phyloP scores from a whole-genome alignment of 345 rosid species.

The Carallia pectinifolia region DNA sequence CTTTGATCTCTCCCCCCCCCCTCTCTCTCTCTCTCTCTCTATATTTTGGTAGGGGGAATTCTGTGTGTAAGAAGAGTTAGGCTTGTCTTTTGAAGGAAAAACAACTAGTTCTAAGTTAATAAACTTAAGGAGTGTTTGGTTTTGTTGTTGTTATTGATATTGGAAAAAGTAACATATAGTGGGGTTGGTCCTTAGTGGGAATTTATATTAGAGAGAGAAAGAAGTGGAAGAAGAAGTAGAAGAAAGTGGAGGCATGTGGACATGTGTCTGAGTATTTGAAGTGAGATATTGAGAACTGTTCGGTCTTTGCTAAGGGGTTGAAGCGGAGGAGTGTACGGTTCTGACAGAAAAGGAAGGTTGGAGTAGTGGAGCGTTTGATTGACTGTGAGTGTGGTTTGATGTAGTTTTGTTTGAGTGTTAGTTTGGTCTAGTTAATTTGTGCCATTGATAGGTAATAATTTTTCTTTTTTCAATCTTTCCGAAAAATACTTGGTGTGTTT shows the following conservation, averaged over 20 bases:
- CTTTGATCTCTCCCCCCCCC: background rate
- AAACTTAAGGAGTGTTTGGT: too few relatives aligned
- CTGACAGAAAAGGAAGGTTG: too few relatives aligned
- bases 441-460: too few relatives aligned
- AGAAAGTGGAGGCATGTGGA: too few relatives aligned
- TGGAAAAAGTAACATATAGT: background rate
- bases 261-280: background rate
- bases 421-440: too few relatives aligned
- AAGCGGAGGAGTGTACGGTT: background rate
- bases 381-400: background rate
- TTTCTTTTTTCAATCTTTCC: too few relatives aligned
- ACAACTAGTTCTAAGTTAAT: too few relatives aligned
- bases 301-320: background rate
- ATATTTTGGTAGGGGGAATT: background rate
- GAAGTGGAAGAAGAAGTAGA: background rate
- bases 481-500: too few relatives aligned
- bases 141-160: too few relatives aligned
- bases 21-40: background rate
- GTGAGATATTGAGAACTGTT: background rate
- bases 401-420: background rate
- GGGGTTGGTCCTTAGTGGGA: slow-evolving; percentile 28
- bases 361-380: too few relatives aligned
- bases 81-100: background rate
- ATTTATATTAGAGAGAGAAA: slow-evolving; percentile 2
- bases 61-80: too few relatives aligned